Base-by-base conservation (phyloP, 768 basidiomycete genomes). In the Leccinum obscurum region DNA sequence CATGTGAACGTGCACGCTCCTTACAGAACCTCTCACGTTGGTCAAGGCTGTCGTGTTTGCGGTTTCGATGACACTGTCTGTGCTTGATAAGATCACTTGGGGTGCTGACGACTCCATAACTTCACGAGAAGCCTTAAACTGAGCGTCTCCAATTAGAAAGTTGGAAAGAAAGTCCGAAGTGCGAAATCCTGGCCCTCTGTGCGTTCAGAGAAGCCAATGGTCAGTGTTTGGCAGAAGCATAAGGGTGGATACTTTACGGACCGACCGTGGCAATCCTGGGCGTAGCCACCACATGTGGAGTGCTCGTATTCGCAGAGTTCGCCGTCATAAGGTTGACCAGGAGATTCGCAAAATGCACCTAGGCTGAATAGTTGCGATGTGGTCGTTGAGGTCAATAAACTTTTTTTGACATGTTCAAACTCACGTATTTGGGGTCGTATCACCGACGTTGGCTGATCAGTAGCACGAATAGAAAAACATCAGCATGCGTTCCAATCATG, bases 391-490 rank as follows among this genome's bases (percentile, higher is more conserved):
- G 10, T 50, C 15, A 17, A 53, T 44, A 15, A 22, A 30, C 20
- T 26, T 9, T 9, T 32, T 20, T 2, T 6, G 15, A n/a, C 2
- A 8, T 37, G 4, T 37, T 9, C 24, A 52, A 52, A 78, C 87
- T 68, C 59, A 90, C 87, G 87, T 90, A 70, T 93, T 92, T 13
- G 90, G 90, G 62, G 81, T 89, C 30, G 87, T 89, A 67, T 90
- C 89, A 3, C 90, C 89, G 48, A 92, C 89, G 62, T 90, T 90
- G n/a, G 89, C 88, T 90, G 62, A 37, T 24, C 17, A n/a, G 17
- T n/a, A 3, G 35, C 11, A 14, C 11, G 22, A 56, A 56, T 1
- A 10, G 17, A 57, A 49, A 6, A 6, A 22, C 0, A 7, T 67
- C 39, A 62, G 57, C n/a, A 22, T 39, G 20, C 13, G 4, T 8